Base-by-base conservation (phyloP, 2,329 filamentous ascomycete species). In the Colletotrichum tanaceti region DNA sequence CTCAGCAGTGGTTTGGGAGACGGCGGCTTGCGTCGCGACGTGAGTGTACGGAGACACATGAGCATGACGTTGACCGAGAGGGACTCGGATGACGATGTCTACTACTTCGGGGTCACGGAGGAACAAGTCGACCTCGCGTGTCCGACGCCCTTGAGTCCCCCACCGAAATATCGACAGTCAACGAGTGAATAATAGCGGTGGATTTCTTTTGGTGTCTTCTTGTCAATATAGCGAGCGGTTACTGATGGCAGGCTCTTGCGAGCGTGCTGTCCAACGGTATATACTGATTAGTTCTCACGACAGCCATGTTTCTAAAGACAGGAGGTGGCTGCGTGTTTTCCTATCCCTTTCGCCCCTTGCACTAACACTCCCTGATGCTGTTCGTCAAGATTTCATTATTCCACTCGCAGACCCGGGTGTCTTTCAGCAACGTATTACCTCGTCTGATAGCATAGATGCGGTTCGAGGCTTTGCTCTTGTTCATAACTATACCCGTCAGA, bases 21-120 rank as follows among this genome's bases (percentile, higher is more conserved):
- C 7, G 39, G 11, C 20, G 11, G 46, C 1, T 16, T 69, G 38
- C 38, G 38, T n/a, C 43, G 44, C 13, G 44, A 66, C 18, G 3
- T 61, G 43, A 66, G 62, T 20, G 18, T 39, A 3, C 24, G 61
- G 49, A 60, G 66, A 22, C 55, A 64, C 9, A 55, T 61, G 44
- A 69, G 66, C 44, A 38, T 66, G 0, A 50, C 66, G 20, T 18
- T 69, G 55, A 69, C 66, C 2, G 66, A 69, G 22, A 60, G 66
- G 14, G 66, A 68, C 10, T 69, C 66, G 20, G 66, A 69, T n/a
- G 66, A 69, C 10, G 66, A 69, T 35, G 35, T 52, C 10, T 66
- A 47, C 16, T 69, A 61, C 32, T 69, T 69, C 18, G 66, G 66
- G 1, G 50, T 59, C 1, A 58, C 10, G 5, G 66, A 57, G 43